A percentile compares a stretch with the other conserved stretches of the same genome.
These are phyloP conservation scores for Corchorus olitorius DNA, from an alignment of 345 rosid species.

Conservation along the genomic window DNA sequence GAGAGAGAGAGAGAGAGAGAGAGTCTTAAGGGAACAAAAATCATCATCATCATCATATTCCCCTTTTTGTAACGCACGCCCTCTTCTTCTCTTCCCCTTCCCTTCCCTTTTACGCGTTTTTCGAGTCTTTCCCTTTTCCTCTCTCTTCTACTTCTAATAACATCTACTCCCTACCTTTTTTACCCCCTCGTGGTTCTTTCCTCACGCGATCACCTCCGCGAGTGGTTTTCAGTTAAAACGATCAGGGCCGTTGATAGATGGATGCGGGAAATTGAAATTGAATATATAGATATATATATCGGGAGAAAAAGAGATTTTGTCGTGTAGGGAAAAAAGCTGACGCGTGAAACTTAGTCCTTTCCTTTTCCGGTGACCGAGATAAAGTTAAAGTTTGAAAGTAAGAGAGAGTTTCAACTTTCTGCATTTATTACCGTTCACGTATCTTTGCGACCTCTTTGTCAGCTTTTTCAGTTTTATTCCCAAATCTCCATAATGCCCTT, in stretches of 20 bases:
- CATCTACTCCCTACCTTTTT: not conserved
- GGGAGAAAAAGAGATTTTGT: constrained; percentile 23
- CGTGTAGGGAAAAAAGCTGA: constrained; percentile 43
- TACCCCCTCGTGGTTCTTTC: not conserved
- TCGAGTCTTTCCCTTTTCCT: constrained; percentile 36
- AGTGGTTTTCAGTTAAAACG: not conserved
- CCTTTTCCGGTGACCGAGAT: constrained; percentile 37
- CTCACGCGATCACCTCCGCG: not conserved
- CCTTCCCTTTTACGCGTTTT: constrained; percentile 72
- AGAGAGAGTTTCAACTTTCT: constrained; percentile 49
- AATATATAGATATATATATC: not conserved
- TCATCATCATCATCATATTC: constrained; percentile 30
- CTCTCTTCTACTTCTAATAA: constrained; percentile 5
- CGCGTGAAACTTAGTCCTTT: constrained; percentile 40
- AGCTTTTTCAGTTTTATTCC: not conserved
- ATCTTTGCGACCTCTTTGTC: constrained; percentile 28
- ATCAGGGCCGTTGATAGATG: not conserved
- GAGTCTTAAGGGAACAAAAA: not conserved
- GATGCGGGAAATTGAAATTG: not conserved
- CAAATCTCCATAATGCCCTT: not conserved
- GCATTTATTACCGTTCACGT: constrained; percentile 58
- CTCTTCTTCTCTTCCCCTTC: constrained; percentile 17
- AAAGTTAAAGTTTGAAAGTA: constrained; percentile 14
- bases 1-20: no score
- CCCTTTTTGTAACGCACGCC: constrained; percentile 71